Conservation (phyloP, 345 rosid genomes). For the Camelina neglecta region DNA sequence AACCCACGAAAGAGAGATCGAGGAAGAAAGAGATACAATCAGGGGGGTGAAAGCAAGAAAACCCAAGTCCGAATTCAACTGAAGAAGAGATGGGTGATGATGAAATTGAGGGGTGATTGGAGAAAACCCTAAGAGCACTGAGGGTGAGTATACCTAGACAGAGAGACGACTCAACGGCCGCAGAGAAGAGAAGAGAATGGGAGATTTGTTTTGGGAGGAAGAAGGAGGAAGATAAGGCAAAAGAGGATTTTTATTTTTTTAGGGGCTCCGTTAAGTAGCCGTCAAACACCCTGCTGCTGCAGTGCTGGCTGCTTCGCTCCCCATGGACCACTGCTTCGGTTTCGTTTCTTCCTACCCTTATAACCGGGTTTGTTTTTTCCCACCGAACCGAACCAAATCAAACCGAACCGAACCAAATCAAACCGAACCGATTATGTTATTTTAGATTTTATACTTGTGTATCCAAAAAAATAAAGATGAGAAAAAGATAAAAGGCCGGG, state of each 20-base stretch:
- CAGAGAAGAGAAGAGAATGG: conserved; percentile 29
- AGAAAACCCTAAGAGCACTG: conserved; percentile 29
- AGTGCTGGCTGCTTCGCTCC: background rate
- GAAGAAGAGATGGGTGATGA: conserved; percentile 25
- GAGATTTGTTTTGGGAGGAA: conserved; percentile 22
- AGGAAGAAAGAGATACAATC: conserved; percentile 21
- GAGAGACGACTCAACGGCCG: conserved; percentile 11
- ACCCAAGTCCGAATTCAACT: conserved; percentile 5
- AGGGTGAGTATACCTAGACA: conserved; percentile 35
- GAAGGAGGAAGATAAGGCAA: conserved; percentile 45
- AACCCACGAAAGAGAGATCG: conserved; percentile 9
- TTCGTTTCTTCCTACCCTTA: background rate
- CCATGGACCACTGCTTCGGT: conserved; percentile 39
- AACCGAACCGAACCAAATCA: background rate
- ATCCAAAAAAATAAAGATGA: background rate
- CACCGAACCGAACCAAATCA: conserved; percentile 27
- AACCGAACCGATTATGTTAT: conserved; percentile 9
- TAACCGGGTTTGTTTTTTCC: conserved; percentile 1
- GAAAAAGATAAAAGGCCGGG: conserved; percentile 6
- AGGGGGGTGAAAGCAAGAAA: conserved; percentile 10
- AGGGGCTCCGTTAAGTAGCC: conserved; percentile 37
- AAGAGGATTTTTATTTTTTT: conserved; percentile 23
- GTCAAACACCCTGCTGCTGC: conserved; percentile 40
- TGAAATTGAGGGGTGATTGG: conserved; percentile 20
- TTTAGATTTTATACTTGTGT: background rate